Evolutionary conservation across 148 eudicot genomes (phyloP), one percentile per base, ranked within the genome.

Genomic region (Cornus controversa): DNA sequence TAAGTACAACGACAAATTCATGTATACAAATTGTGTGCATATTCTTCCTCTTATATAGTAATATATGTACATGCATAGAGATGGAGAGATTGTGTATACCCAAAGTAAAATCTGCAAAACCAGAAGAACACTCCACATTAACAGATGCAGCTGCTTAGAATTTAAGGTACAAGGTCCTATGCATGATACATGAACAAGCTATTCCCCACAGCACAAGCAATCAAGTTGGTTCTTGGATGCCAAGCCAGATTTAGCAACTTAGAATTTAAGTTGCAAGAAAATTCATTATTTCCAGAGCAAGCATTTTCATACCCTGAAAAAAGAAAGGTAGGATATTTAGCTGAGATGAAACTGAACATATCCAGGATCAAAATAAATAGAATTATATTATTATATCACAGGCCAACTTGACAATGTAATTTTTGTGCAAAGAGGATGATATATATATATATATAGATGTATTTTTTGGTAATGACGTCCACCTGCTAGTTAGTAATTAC

Each of bases 221-320:
- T 84, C 58, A 84, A 68, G 75, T 88, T 84, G 13, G 84, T 36
- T 67, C 69, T 81, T 50, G 91, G 87, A 77, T 88, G 87, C 91
- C 91, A 88, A 14, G 89, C 89, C 81, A 88, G 57, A 76, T 84
- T 84, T 77, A 82, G 75, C 63, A 88, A 76, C 82, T 88, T 88
- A 27, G 87, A 78, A 36, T 67, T 86, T 23, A 84, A 78, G 75
- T 84, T 69, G 5, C 79, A 79, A 22, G 86, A 70, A 72, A 78
- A 73, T 20, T 85, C 88, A 60, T 24, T 47, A 36, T 65, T 78
- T 64, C 75, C 75, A 7, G 73, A 57, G 67, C 74, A 62, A 0
- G 73, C 23, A 34, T 65, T 78, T 64, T 84, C 87, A 27, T 77
- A 66, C 23, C 85, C 91, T 85, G 86, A 70, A 81, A 71, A 20